Base-by-base conservation (phyloP, 345 rosid genomes). In the Eucalyptus globulus region DNA sequence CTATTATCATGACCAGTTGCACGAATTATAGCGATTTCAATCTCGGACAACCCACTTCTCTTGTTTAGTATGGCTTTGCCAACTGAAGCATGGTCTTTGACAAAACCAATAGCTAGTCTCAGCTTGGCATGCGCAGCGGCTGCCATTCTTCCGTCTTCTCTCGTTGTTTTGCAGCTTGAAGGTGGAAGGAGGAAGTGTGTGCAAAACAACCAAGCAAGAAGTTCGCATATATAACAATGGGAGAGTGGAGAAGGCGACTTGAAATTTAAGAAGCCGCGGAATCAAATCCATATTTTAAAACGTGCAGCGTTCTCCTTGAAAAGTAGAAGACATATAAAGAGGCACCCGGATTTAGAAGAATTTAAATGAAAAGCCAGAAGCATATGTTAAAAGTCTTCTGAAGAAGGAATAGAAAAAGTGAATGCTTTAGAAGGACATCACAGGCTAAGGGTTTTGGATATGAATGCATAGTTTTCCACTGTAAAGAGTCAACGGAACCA, bases 71-170 rank as follows among this genome's bases (percentile, higher is more conserved):
- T 93, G 88, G 98, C 98, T 92, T 93, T 96, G 87, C 98, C 97
- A 9, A 97, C 95, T 24, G 99, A 92, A 58, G 95, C 99, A 45
- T 93, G 96, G 91, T 97, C 99, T 94, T 96, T 97, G 88, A 95
- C 92, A 2, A 91, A 92, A 88, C 98, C 97, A 81, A 96, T 90
- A 89, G 94, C 95, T 56, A 92, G 92, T 83, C 94, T 91, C 58
- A 97, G 90, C 94, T 91, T 95, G 93, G 90, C 88, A 76, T 93
- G 95, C 53, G 95, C 88, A 91, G 92, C 94, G 87, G 94, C 93
- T 85, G 92, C 95, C 97, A 96, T 94, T 26, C 76, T 87, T 88
- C 6, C 43, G 31, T 86, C 88, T 88, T 87, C 80, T 87, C 49
- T 85, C 29, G 34, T 43, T 53, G 80, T 21, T 60, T 26, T 72